phyloP scores from a whole-genome alignment of 176 grass and related monocot species.

The Cenchrus fungigraminus region DNA sequence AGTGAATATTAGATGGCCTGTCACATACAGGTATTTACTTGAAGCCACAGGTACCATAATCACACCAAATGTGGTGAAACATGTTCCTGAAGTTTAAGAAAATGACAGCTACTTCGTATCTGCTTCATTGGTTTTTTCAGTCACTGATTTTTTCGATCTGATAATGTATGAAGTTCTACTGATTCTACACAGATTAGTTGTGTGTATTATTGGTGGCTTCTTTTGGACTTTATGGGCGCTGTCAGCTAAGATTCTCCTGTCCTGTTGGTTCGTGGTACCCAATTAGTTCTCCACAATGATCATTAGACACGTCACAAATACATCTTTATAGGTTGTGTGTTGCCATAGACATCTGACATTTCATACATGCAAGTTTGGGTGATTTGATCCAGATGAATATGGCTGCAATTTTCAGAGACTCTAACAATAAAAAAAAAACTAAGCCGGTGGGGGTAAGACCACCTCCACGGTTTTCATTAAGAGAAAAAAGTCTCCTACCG shows the following conservation, averaged over 20 bases:
- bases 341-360: not conserved
- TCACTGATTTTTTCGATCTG: not conserved
- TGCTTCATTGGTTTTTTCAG: not conserved
- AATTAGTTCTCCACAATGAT: not conserved
- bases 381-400: not conserved
- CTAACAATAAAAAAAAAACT: not conserved
- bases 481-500: too few species aligned
- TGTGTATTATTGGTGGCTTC: conserved; percentile 23
- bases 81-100: conserved; percentile 25
- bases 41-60: conserved; percentile 22
- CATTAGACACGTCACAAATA: not conserved
- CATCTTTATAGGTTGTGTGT: not conserved
- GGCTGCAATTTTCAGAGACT: not conserved
- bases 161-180: not conserved
- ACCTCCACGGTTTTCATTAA: too few species aligned
- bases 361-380: not conserved
- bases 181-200: not conserved
- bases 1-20: conserved; percentile 1
- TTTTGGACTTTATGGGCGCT: conserved; percentile 14
- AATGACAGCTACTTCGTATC: conserved; percentile 7
- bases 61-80: not conserved
- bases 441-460: too few species aligned
- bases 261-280: not conserved
- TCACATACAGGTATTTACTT: conserved; percentile 33
- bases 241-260: conserved; percentile 16